These are phyloP conservation scores for Juglanconis juglandina DNA, from an alignment of 2,329 filamentous ascomycete species.

Conservation along the genomic window DNA sequence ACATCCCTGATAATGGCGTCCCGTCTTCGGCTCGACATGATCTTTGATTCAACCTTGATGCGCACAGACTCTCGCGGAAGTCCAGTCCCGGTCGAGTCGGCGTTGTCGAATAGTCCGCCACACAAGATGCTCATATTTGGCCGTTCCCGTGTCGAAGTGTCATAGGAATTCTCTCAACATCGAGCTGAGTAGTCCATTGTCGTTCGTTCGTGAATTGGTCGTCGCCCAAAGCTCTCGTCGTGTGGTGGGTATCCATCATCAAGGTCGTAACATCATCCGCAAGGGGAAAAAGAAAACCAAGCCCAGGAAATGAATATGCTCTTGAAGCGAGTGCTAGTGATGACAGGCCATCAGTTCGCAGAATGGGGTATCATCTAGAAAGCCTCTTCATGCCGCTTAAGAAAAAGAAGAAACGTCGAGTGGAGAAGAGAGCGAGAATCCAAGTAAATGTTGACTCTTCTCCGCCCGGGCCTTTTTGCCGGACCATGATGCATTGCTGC, in stretches of 20 bases:
- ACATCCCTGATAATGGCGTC: conserved; percentile 38
- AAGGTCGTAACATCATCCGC: conserved; percentile 47
- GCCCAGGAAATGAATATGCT: conserved; percentile 31
- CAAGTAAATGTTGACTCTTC: conserved; percentile 29
- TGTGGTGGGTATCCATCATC: conserved; percentile 31
- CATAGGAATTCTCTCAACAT: conserved; percentile 19
- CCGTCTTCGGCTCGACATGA: conserved; percentile 33
- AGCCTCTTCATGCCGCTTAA: conserved; percentile 39
- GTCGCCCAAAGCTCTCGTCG: conserved; percentile 30
- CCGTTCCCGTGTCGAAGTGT: conserved; percentile 18
- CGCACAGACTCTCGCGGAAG: conserved; percentile 11
- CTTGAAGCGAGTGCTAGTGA: conserved; percentile 36
- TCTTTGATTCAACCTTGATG: conserved; percentile 15
- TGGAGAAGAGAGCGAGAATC: conserved; percentile 22
- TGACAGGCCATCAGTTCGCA: conserved; percentile 25
- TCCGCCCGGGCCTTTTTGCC: conserved; percentile 42
- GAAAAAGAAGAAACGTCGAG: conserved; percentile 29
- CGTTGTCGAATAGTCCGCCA: conserved; percentile 20
- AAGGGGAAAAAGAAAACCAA: conserved; percentile 38
- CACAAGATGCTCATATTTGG: conserved; percentile 10
- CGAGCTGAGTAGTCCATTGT: conserved; percentile 22
- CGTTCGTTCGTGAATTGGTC: conserved; percentile 34
- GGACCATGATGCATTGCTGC: conserved; percentile 59
- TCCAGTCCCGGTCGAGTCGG: conserved; percentile 22
- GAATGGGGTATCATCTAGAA: conserved; percentile 37